Evolutionary conservation across 495 filamentous ascomycete species (phyloP).

Genomic region (Penicillium coffeae): DNA sequence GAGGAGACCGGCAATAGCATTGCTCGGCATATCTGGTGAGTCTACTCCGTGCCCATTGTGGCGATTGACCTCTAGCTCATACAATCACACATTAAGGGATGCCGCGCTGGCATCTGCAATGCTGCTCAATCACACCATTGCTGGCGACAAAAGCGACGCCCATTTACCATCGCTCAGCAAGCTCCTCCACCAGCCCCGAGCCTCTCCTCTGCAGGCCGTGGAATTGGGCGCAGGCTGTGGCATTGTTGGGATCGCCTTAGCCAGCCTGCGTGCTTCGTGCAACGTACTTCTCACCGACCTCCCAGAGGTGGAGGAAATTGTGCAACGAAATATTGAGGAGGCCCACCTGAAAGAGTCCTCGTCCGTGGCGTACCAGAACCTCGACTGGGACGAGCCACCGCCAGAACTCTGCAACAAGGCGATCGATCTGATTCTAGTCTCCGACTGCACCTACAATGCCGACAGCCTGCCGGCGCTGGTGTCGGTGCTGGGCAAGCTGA

Average conservation of each 20-base stretch:
- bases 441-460: constrained; percentile 94
- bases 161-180: constrained; percentile 18
- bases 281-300: constrained; percentile 78
- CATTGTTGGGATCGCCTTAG: constrained; percentile 73
- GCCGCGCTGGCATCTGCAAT: constrained; percentile 58
- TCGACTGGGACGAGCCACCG: constrained; percentile 72
- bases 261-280: constrained; percentile 50
- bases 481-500: constrained; percentile 57
- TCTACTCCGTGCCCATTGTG: not conserved
- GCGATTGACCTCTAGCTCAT: not conserved
- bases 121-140: constrained; percentile 30
- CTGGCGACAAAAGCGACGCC: constrained; percentile 11
- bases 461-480: constrained; percentile 77
- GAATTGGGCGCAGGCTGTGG: constrained; percentile 87
- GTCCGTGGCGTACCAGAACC: constrained; percentile 50
- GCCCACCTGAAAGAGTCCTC: constrained; percentile 37
- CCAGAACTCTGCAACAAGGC: constrained; percentile 30
- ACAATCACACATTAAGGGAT: constrained; percentile 49
- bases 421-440: constrained; percentile 73
- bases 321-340: constrained; percentile 49
- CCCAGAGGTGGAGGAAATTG: constrained; percentile 66
- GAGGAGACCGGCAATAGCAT: constrained; percentile 96
- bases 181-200: constrained; percentile 22
- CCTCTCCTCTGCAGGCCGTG: constrained; percentile 50
- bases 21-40: constrained; percentile 88